A percentile compares a stretch with the other conserved stretches of the same genome.
Evolutionary conservation across 164 flowering plant genomes (phyloP).

Genomic region (Piper betle): DNA sequence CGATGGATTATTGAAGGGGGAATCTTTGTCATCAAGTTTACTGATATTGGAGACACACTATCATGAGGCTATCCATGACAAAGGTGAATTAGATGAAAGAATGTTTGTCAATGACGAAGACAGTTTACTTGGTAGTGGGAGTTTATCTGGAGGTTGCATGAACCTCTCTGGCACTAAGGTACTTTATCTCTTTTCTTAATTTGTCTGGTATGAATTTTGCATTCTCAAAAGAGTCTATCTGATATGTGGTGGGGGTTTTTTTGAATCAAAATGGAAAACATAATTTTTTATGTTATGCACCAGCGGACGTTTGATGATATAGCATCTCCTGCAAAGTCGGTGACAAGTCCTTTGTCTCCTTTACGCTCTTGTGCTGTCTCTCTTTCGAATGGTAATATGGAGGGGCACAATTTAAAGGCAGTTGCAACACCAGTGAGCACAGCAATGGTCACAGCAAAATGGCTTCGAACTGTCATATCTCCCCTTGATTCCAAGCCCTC

Average conservation of each 20-base stretch:
- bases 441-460: slow-evolving; percentile 97
- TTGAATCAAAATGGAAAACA: not conserved
- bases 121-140: slow-evolving; percentile 70
- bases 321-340: slow-evolving; percentile 66
- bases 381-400: slow-evolving; percentile 30
- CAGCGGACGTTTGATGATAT: slow-evolving; percentile 65
- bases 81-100: slow-evolving; percentile 85
- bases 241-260: not conserved
- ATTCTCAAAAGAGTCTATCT: not conserved
- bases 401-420: slow-evolving; percentile 31
- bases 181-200: not conserved
- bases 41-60: slow-evolving; percentile 67
- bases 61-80: slow-evolving; percentile 46
- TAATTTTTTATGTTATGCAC: not conserved
- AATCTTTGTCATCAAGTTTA: slow-evolving; percentile 48
- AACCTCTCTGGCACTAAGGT: slow-evolving; percentile 61
- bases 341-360: slow-evolving; percentile 68
- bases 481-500: slow-evolving; percentile 91
- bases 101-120: slow-evolving; percentile 73
- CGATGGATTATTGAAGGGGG: slow-evolving; percentile 63
- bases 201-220: not conserved
- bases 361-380: slow-evolving; percentile 52
- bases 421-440: slow-evolving; percentile 86
- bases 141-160: slow-evolving; percentile 69
- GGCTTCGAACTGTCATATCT: slow-evolving; percentile 81